phyloP scores from a whole-genome alignment of 768 basidiomycete genomes.

The Floccularia luteovirens region DNA sequence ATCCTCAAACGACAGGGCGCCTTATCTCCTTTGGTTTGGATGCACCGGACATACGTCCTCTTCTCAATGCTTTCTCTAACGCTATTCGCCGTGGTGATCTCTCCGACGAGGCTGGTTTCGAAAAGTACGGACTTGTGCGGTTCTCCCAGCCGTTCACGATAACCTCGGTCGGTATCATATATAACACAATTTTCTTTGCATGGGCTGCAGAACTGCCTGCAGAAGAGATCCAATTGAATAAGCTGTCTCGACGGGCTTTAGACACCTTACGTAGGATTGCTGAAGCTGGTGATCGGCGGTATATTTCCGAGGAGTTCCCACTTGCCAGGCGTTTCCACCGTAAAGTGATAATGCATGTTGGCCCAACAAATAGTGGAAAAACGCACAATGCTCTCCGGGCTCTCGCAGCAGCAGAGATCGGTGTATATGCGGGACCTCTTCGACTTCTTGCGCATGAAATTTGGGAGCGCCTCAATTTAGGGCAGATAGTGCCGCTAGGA shows the following conservation, averaged over 20 bases:
- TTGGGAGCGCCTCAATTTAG: slow-evolving; percentile 84
- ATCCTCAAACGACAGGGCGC: slow-evolving; percentile 24
- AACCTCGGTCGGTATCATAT: slow-evolving; percentile 33
- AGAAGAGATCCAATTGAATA: slow-evolving; percentile 3
- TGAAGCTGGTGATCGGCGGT: slow-evolving; percentile 30
- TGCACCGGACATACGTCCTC: slow-evolving; percentile 20
- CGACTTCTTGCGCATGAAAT: slow-evolving; percentile 94
- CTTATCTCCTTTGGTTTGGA: slow-evolving; percentile 45
- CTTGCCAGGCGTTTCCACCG: slow-evolving; percentile 55
- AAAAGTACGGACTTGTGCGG: slow-evolving; percentile 32
- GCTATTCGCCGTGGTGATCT: slow-evolving; percentile 28
- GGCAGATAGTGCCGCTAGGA: slow-evolving; percentile 77
- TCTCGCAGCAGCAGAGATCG: slow-evolving; percentile 63
- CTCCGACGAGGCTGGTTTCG: slow-evolving; percentile 16
- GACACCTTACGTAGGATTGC: slow-evolving; percentile 27
- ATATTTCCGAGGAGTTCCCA: slow-evolving; percentile 39
- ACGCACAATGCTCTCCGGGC: slow-evolving; percentile 90
- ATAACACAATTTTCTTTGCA: slow-evolving; percentile 44
- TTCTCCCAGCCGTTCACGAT: slow-evolving; percentile 25
- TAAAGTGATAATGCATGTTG: slow-evolving; percentile 91
- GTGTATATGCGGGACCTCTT: slow-evolving; percentile 87
- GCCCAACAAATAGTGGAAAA: slow-evolving; percentile 97
- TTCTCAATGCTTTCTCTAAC: slow-evolving; percentile 33
- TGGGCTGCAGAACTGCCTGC: slow-evolving; percentile 39
- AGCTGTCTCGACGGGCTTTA: slow-evolving; percentile 25